Percentiles rank a stretch among this genome's conserved stretches.
These are phyloP conservation scores for Fusarium sp. DNA, from an alignment of 2,329 filamentous ascomycete genomes.

Conservation along the genomic window DNA sequence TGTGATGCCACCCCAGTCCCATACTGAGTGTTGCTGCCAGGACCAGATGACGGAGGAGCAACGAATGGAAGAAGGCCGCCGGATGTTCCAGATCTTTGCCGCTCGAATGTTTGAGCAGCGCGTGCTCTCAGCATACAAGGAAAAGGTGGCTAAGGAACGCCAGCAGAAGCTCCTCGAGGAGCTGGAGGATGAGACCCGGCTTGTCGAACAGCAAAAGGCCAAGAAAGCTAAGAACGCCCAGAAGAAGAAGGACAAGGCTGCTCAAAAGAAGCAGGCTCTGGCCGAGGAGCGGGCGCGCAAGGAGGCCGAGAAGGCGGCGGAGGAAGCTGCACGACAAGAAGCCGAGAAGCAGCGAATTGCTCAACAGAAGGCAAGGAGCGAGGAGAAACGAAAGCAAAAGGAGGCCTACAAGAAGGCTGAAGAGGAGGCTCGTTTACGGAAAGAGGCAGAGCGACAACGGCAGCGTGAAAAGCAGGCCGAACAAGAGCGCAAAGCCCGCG, in stretches of 20 bases:
- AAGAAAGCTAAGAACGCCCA: slow-evolving; percentile 95
- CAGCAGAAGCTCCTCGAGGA: slow-evolving; percentile 92
- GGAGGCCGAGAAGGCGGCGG: slow-evolving; percentile 89
- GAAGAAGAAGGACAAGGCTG: slow-evolving; percentile 94
- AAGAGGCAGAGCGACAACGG: slow-evolving; percentile 85
- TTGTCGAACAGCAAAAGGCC: slow-evolving; percentile 82
- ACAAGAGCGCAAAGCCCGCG: slow-evolving; percentile 79
- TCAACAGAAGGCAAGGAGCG: slow-evolving; percentile 82
- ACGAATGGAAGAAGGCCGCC: slow-evolving; percentile 96
- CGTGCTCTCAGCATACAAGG: slow-evolving; percentile 95
- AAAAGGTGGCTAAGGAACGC: slow-evolving; percentile 94
- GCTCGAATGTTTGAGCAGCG: slow-evolving; percentile 99
- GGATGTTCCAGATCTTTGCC: slow-evolving; percentile 99
- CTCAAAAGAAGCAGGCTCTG: slow-evolving; percentile 85
- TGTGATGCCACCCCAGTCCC: slow-evolving; percentile 52
- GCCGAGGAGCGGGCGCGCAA: slow-evolving; percentile 91
- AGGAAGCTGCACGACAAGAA: slow-evolving; percentile 80
- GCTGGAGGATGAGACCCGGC: slow-evolving; percentile 83
- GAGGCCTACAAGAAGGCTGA: slow-evolving; percentile 91
- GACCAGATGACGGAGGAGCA: slow-evolving; percentile 98
- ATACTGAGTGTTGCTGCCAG: slow-evolving; percentile 67
- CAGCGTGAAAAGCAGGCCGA: slow-evolving; percentile 89
- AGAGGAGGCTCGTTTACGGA: slow-evolving; percentile 86
- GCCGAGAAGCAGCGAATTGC: slow-evolving; percentile 83
- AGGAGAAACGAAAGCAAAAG: slow-evolving; percentile 91